Percentiles rank a stretch among this genome's conserved stretches.
Conservation (phyloP, 192 early-diverging fungal genomes). For the Jimgerdemannia lactiflua region DNA sequence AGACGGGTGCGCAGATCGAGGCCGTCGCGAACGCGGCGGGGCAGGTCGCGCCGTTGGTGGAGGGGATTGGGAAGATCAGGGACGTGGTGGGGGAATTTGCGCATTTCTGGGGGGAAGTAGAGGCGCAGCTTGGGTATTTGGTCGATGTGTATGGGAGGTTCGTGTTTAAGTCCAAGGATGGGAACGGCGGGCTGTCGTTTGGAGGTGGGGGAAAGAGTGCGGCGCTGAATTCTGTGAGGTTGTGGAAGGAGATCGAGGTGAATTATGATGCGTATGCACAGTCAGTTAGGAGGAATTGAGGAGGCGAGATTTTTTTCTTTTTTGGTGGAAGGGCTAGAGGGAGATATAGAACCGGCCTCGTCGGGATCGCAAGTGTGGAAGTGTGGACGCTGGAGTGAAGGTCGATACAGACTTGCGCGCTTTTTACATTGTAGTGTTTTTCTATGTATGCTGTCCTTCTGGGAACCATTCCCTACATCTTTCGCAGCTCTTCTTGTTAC, state of each 20-base stretch:
- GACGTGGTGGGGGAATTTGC: not conserved
- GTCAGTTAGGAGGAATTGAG: not conserved
- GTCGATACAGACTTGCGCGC: no score
- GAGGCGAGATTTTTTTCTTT: not conserved
- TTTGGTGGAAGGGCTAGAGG: no score
- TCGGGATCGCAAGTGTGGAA: no score
- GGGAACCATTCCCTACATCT: no score
- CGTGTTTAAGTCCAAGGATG: not conserved
- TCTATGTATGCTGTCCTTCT: no score
- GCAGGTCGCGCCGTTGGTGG: not conserved
- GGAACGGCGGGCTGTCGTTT: not conserved
- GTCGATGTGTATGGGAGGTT: not conserved
- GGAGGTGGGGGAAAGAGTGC: not conserved
- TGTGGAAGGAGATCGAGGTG: not conserved
- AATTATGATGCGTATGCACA: not conserved
- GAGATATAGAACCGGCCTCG: no score
- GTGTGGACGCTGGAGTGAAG: no score
- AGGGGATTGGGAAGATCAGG: not conserved
- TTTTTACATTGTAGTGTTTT: no score
- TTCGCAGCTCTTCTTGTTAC: no score
- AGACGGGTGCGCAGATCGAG: not conserved
- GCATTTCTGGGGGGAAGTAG: not conserved
- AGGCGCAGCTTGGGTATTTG: not conserved
- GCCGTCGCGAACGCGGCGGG: not conserved
- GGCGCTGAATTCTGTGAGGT: not conserved